A percentile compares a stretch with the other conserved stretches of the same genome.
Evolutionary conservation across 1,284 basidiomycete genomes (phyloP).

Genomic region (Ustilago cynodontis): DNA sequence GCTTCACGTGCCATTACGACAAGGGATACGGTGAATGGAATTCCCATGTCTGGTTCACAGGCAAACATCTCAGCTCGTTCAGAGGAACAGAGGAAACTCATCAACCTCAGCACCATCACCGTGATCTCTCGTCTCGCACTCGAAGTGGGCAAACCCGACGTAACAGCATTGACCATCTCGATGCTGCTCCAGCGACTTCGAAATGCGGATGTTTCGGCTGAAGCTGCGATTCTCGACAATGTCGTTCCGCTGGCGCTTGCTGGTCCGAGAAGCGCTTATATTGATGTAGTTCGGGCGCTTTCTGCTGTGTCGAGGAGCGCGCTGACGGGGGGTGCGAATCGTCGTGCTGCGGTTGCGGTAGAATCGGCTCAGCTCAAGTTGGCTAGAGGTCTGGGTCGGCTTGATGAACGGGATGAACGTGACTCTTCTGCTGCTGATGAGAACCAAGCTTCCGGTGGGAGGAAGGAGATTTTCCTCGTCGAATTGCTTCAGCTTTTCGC

Average conservation of each 20-base stretch:
- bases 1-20: constrained; percentile 63
- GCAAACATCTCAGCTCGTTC: constrained; percentile 70
- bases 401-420: constrained; percentile 47
- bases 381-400: constrained; percentile 54
- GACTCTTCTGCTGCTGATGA: constrained; percentile 78
- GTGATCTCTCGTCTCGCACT: constrained; percentile 64
- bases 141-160: constrained; percentile 58
- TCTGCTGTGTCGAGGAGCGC: constrained; percentile 86
- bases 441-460: constrained; percentile 76
- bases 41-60: constrained; percentile 45
- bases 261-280: constrained; percentile 81
- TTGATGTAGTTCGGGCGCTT: constrained; percentile 86
- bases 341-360: constrained; percentile 66
- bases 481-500: constrained; percentile 88
- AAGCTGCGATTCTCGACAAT: constrained; percentile 90
- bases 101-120: constrained; percentile 86
- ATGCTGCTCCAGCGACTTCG: constrained; percentile 91
- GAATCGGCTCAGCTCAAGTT: constrained; percentile 58
- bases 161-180: constrained; percentile 74
- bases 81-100: constrained; percentile 85
- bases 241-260: constrained; percentile 88
- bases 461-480: constrained; percentile 76
- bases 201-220: constrained; percentile 84
- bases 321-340: constrained; percentile 49
- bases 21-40: constrained; percentile 42